phyloP scores from a whole-genome alignment of 2,329 filamentous ascomycete species.

The Magnaporthales sp. region DNA sequence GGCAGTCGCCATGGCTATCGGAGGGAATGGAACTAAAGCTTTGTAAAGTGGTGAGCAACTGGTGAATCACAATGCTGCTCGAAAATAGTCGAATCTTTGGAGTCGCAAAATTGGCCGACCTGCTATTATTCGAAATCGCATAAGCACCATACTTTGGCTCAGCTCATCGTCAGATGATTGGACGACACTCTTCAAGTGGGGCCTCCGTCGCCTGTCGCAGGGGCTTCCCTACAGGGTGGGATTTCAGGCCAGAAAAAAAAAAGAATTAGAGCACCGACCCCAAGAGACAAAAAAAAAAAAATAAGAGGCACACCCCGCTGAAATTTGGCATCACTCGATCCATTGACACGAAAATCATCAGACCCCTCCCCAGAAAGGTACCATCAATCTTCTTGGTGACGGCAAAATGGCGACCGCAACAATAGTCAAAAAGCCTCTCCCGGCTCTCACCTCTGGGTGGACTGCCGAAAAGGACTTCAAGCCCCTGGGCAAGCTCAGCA shows the following conservation, averaged over 20 bases:
- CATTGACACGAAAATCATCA: background rate
- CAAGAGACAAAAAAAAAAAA: constrained; percentile 10
- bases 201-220: background rate
- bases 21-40: background rate
- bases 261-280: background rate
- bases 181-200: background rate
- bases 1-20: background rate
- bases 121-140: background rate
- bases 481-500: constrained; percentile 65
- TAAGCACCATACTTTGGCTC: background rate
- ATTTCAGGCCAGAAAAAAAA: constrained; percentile 1
- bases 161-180: background rate
- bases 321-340: background rate
- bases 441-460: constrained; percentile 73
- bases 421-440: constrained; percentile 58
- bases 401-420: constrained; percentile 55
- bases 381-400: background rate
- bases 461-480: constrained; percentile 88
- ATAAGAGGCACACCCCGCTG: constrained; percentile 6
- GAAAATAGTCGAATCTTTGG: background rate
- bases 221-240: background rate
- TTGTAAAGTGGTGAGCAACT: background rate
- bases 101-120: background rate
- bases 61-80: background rate
- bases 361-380: background rate